Evolutionary conservation across 2,329 filamentous ascomycete species (phyloP).

Genomic region (Myriosclerotinia duriaeana): DNA sequence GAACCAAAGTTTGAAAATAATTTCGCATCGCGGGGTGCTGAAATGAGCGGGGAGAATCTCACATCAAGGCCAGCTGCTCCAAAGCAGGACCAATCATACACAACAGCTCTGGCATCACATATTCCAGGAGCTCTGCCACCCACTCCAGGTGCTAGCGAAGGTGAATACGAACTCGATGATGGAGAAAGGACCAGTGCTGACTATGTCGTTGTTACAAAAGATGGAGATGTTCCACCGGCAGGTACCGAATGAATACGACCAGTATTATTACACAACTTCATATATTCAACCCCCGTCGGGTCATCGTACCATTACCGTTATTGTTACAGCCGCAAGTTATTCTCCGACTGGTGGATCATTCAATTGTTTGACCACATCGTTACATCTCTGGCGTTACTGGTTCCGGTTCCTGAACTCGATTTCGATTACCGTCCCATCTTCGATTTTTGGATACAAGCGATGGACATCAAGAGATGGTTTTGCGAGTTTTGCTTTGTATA

Average conservation of each 20-base stretch:
- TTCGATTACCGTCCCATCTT: constrained; percentile 14
- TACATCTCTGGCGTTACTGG: constrained; percentile 20
- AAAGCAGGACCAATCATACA: constrained; percentile 15
- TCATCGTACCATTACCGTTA: constrained; percentile 16
- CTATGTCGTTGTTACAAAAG: constrained; percentile 29
- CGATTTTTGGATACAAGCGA: constrained; percentile 25
- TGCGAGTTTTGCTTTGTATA: constrained; percentile 31
- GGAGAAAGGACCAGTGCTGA: constrained; percentile 32
- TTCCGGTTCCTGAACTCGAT: constrained; percentile 13
- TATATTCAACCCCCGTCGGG: neutral
- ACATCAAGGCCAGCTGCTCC: constrained; percentile 14
- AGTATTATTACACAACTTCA: constrained; percentile 15
- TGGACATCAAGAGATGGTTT: constrained; percentile 24
- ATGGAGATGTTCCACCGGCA: constrained; percentile 31
- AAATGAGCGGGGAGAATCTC: neutral
- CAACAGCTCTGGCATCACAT: constrained; percentile 18
- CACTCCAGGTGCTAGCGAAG: constrained; percentile 42
- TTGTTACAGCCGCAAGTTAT: constrained; percentile 12
- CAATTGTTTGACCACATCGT: constrained; percentile 18
- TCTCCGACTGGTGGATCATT: constrained; percentile 21
- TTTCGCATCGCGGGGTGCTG: neutral
- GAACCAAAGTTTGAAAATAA: constrained; percentile 18
- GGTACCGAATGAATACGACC: constrained; percentile 22
- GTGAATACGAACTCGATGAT: constrained; percentile 39
- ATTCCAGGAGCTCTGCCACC: constrained; percentile 39